phyloP scores from a whole-genome alignment of 768 basidiomycete genomes.

The Collybiopsis luxurians region DNA sequence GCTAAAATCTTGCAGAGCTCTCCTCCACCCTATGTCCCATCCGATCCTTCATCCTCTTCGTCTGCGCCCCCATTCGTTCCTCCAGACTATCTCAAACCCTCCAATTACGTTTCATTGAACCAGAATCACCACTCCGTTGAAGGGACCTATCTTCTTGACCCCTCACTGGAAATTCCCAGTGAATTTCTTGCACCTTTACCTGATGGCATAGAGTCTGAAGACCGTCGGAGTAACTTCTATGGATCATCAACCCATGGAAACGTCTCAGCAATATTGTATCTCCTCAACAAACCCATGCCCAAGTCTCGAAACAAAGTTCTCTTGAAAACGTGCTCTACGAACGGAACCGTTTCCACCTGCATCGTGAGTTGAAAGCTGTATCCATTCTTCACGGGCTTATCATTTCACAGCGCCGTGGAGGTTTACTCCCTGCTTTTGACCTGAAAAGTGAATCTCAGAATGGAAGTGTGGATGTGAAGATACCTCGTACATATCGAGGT shows the following conservation, averaged over 20 bases:
- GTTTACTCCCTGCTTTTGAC: constrained; percentile 22
- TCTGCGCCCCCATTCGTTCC: background rate
- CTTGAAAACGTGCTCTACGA: constrained; percentile 18
- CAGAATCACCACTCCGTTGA: constrained; percentile 27
- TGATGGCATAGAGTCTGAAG: constrained; percentile 31
- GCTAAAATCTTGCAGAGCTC: background rate
- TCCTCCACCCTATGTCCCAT: background rate
- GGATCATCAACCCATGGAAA: constrained; percentile 30
- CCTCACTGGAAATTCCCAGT: constrained; percentile 35
- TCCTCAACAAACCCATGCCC: constrained; percentile 17
- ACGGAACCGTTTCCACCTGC: constrained; percentile 24
- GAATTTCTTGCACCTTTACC: constrained; percentile 36
- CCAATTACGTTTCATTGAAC: constrained; percentile 30
- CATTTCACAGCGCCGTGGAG: background rate
- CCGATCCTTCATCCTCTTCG: background rate
- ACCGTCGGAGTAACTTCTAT: constrained; percentile 35
- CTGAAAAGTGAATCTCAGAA: constrained; percentile 21
- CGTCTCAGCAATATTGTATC: constrained; percentile 38
- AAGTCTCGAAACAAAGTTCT: constrained; percentile 5
- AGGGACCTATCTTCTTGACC: constrained; percentile 42
- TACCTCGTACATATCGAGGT: constrained; percentile 43
- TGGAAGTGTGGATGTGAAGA: constrained; percentile 27
- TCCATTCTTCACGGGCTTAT: background rate
- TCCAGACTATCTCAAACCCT: constrained; percentile 20
- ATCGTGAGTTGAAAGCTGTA: constrained; percentile 16